Percentiles rank a stretch among this genome's conserved stretches.
Conservation (phyloP, 306 rosid species). For the Cicer arietinum region DNA sequence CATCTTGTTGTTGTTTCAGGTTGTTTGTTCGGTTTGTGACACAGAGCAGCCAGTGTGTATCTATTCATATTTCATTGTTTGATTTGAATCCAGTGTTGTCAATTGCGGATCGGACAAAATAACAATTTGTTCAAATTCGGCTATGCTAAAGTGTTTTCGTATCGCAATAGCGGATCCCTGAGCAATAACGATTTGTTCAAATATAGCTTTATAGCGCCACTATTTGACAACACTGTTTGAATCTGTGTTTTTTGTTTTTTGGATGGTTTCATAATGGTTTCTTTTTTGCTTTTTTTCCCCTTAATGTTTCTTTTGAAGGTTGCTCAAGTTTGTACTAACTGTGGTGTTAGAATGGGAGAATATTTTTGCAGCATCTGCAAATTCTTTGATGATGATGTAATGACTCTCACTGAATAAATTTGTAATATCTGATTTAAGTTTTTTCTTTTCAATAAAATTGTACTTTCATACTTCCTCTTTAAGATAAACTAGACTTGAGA, state of each 20-base stretch:
- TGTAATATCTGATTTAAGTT: constrained; percentile 27
- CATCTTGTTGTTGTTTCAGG: constrained; percentile 60
- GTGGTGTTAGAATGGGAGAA: constrained; percentile 95
- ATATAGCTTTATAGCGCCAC: too few relatives aligned
- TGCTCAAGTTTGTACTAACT: constrained; percentile 88
- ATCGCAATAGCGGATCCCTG: too few relatives aligned
- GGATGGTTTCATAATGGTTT: neutral
- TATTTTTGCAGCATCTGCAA: constrained; percentile 90
- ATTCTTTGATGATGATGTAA: constrained; percentile 95
- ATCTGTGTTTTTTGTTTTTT: neutral
- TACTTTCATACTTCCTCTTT: constrained; percentile 10
- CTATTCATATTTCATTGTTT: constrained; percentile 2
- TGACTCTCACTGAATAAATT: constrained; percentile 18
- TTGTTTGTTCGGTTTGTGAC: constrained; percentile 91
- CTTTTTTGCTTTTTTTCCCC: constrained; percentile 10
- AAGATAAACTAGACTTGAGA: constrained; percentile 36
- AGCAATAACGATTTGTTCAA: too few relatives aligned
- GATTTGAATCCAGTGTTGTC: neutral
- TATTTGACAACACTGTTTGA: too few relatives aligned
- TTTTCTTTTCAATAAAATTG: constrained; percentile 30
- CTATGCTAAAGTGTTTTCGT: too few relatives aligned
- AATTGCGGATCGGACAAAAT: too few relatives aligned
- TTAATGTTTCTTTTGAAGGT: constrained; percentile 50
- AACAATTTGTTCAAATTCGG: too few relatives aligned
- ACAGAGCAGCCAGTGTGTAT: constrained; percentile 89